Evolutionary conservation across 192 early-diverging fungal species (phyloP), one percentile per base, ranked within the genome.

Genomic region (Spizellomyces sp.): DNA sequence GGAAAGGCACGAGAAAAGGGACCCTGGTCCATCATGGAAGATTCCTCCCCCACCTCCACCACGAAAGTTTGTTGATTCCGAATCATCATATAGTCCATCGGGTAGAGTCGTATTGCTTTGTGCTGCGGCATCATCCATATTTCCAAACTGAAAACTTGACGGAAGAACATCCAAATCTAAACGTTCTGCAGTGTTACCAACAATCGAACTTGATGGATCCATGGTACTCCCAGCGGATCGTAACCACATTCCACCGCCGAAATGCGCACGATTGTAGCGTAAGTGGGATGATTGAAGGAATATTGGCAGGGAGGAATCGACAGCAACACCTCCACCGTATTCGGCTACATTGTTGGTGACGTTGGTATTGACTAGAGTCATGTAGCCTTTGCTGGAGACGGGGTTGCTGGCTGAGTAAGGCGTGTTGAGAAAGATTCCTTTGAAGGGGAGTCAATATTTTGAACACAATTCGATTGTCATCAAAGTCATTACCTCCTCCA

Each of bases 11-110:
- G 8, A 14, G 17, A 69, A 57, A 43, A 41, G 14, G 17, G 42
- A 36, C 15, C 1, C n/a, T 14, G 9, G 8, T 0, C 55, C 55
- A 8, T 47, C 52, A n/a, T 58, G 50, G 43, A n/a, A 69, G 3
- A 69, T 57, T 8, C 67, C 67, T 9, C 67, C 67, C n/a, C 67
- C 67, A 21, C 67, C 67, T 41, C 67, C 67, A 21, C 47, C 67
- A 2, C 50, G 50, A n/a, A 54, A 54, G 50, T n/a, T 54, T 0
- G 1, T 36, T 36, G 27, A 3, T 36, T 36, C 27, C 27, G 27
- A 36, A 36, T 36, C 27, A 36, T 36, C 27, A 36, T 36, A 36
- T 36, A 36, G 3, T 36, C 27, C 27, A 36, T 36, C 27, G 27
- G 27, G 27, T 36, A 36, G 27, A 36, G 1, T 36, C 27, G 0